phyloP scores from a whole-genome alignment of 2,329 filamentous ascomycete genomes.

The Sporothrix schenckii region DNA sequence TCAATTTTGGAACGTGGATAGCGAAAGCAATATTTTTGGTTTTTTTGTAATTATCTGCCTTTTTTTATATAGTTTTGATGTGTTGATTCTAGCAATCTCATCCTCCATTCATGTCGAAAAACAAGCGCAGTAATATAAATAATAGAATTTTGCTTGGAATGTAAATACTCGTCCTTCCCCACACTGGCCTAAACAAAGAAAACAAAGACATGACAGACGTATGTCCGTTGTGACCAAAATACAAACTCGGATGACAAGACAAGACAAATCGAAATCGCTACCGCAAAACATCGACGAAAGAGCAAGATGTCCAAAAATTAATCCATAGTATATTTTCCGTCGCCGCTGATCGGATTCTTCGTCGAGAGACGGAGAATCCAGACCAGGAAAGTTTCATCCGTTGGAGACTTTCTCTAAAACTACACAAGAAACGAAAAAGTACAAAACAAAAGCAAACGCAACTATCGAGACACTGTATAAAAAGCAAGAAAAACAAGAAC shows the following conservation, averaged over 20 bases:
- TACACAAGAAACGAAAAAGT: neutral
- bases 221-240: too few species aligned
- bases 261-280: neutral
- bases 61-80: neutral
- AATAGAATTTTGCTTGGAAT: constrained; percentile 10
- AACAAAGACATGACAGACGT: neutral
- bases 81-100: neutral
- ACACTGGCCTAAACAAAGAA: neutral
- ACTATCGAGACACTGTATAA: constrained; percentile 22
- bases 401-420: constrained; percentile 19
- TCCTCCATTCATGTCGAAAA: constrained; percentile 8
- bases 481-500: too few species aligned
- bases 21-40: neutral
- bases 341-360: neutral
- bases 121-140: neutral
- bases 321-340: constrained; percentile 10
- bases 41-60: neutral
- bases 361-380: neutral
- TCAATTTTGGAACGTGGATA: too few species aligned
- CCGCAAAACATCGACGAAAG: neutral
- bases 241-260: neutral
- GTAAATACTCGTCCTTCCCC: constrained; percentile 3
- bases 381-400: constrained; percentile 10
- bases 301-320: constrained; percentile 2
- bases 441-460: neutral